Conservation (phyloP, 1,284 basidiomycete genomes). For the Violaceomyces palustris region DNA sequence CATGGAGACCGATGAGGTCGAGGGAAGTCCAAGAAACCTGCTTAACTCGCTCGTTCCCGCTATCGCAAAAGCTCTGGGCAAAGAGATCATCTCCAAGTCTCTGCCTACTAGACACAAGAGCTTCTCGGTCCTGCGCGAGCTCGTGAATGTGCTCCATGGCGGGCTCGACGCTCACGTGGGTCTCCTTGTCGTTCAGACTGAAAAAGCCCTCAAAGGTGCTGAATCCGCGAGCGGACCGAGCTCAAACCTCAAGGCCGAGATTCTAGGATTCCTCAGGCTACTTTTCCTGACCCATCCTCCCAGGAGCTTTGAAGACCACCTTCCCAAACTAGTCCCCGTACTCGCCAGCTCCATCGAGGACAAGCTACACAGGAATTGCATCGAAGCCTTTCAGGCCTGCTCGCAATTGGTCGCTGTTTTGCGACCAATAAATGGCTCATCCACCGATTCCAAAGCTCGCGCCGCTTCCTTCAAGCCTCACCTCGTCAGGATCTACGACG, state of each 20-base stretch:
- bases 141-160: conserved; percentile 76
- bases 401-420: conserved; percentile 56
- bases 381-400: conserved; percentile 61
- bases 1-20: conserved; percentile 22
- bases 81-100: conserved; percentile 79
- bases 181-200: conserved; percentile 55
- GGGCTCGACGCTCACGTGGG: conserved; percentile 69
- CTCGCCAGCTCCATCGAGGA: conserved; percentile 66
- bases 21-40: conserved; percentile 42
- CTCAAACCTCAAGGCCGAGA: conserved; percentile 57
- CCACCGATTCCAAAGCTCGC: neutral
- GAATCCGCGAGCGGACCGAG: conserved; percentile 48
- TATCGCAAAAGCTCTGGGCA: conserved; percentile 73
- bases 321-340: conserved; percentile 66
- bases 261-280: conserved; percentile 73
- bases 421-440: conserved; percentile 38
- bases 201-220: conserved; percentile 50
- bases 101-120: conserved; percentile 77
- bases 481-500: conserved; percentile 61
- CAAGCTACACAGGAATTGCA: conserved; percentile 53
- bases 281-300: conserved; percentile 78
- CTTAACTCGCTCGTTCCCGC: conserved; percentile 65
- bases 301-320: conserved; percentile 61
- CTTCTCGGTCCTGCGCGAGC: conserved; percentile 70
- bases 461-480: conserved; percentile 22